Evolutionary conservation across 768 basidiomycete genomes (phyloP), one percentile per base, ranked within the genome.

Genomic region (Chiua virens): DNA sequence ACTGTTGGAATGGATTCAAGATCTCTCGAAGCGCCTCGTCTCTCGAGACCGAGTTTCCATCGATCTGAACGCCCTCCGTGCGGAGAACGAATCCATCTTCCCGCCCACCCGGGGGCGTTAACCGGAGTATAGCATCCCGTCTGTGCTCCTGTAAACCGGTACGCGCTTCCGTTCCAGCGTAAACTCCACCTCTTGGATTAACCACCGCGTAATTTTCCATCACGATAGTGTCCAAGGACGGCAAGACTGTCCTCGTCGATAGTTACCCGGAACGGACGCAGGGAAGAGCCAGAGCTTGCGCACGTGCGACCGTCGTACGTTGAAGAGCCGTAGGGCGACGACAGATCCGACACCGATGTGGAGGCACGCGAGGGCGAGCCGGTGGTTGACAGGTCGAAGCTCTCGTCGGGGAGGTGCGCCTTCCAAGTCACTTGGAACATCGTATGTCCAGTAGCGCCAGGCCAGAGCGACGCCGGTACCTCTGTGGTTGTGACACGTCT

Each of bases 251-350:
- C 30, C 44, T 18, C 52, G 55, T 40, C 65, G 65, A 36, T 60
- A 62, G 34, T 5, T 57, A n/a, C 58, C 56, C 8, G 53, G 59
- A 21, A 68, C 62, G 32, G 57, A 60, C 13, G 43, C 50, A 4
- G 66, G 69, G 44, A 66, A 58, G 7, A 69, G 15, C 69, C 69
- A 69, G 45, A 70, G 51, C 34, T 62, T 71, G 18, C 64, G 60
- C n/a, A 61, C 65, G 1, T 69, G 57, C 14, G 61, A 47, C 2
- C 64, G 69, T 44, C 64, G 60, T 30, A 59, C 45, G 43, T 55
- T 63, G 21, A 68, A 47, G 34, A 71, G 50, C 20, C 57, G 50
- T 20, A 67, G 54, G 18, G 69, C 69, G 30, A 66, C 55, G 43
- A 58, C 49, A n/a, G 60, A 61, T 34, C 67, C 67, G 34, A 71